phyloP scores from a whole-genome alignment of 179 eudicot species.

The Carnegiea gigantea region DNA sequence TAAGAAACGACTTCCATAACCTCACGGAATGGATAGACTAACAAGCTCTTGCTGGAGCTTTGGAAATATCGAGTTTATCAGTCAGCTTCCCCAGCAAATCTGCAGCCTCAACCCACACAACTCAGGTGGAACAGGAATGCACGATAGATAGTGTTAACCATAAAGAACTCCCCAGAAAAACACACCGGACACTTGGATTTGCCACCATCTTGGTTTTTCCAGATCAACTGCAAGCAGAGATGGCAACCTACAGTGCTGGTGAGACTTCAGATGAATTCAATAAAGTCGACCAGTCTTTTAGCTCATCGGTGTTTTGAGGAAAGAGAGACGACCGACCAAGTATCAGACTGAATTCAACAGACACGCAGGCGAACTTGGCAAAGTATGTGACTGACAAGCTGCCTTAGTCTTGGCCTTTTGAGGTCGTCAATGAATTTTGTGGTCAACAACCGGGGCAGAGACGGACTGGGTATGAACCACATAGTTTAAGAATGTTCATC shows the following conservation, averaged over 20 bases:
- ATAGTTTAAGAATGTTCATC: slow-evolving; percentile 40
- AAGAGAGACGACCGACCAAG: slow-evolving; percentile 59
- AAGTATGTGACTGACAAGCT: slow-evolving; percentile 43
- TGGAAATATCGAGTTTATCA: slow-evolving; percentile 25
- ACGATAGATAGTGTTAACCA: slow-evolving; percentile 52
- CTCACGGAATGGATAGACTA: slow-evolving; percentile 57
- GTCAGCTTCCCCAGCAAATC: slow-evolving; percentile 40
- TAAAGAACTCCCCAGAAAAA: slow-evolving; percentile 67
- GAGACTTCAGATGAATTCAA: slow-evolving; percentile 50
- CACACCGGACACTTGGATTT: slow-evolving; percentile 27
- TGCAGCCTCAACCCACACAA: slow-evolving; percentile 61
- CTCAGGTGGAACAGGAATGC: slow-evolving; percentile 72
- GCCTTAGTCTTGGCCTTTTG: slow-evolving; percentile 50
- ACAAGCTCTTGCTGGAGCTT: slow-evolving; percentile 56
- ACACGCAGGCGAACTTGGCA: slow-evolving; percentile 44
- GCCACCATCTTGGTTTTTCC: slow-evolving; percentile 16
- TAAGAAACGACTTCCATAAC: slow-evolving; percentile 60
- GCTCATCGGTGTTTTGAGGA: slow-evolving; percentile 33
- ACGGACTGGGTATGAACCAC: slow-evolving; percentile 31
- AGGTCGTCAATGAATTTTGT: slow-evolving; percentile 47
- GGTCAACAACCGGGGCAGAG: slow-evolving; percentile 33
- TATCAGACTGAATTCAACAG: slow-evolving; percentile 53
- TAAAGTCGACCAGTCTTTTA: slow-evolving; percentile 62
- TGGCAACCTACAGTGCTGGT: slow-evolving; percentile 56
- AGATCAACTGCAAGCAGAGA: slow-evolving; percentile 52